Evolutionary conservation across 257 asterid genomes (phyloP), one percentile per base, ranked within the genome.

Genomic region (Avicennia marina): DNA sequence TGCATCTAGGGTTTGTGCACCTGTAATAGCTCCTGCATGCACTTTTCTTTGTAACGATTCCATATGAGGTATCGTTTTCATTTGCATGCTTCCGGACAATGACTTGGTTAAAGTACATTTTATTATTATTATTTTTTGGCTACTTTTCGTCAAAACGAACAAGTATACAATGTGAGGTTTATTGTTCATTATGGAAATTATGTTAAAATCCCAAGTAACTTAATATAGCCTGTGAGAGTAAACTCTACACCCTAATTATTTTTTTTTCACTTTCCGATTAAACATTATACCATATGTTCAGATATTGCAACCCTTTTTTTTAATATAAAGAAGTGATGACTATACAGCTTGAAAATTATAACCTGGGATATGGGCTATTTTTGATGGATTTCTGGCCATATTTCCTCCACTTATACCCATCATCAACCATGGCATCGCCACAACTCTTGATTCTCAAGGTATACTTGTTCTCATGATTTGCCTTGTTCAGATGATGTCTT

Each of bases 351-450:
- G 17, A 32, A 13, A 27, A 32, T 39, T 29, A 17, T 19, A 3
- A 88, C 98, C 98, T 85, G 4, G 98, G 98, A 63, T 83, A 66
- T 33, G 94, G 95, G 82, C 85, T 91, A 62, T 85, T 91, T 84
- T 91, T 91, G 65, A 91, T 91, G 13, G 85, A 65, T 74, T 91
- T 91, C 67, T 91, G 98, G 39, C 98, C 98, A 71, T 91, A 91
- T 69, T 91, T 91, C 67, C 98, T 80, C 98, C 96, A 90, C 57
- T 87, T 90, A 44, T 87, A 87, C 26, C 98, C 96, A 69, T 91
- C 98, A 72, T 85, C 97, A 22, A 85, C 86, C 82, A 83, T 71
- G 39, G 46, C 86, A 73, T 51, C 81, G 53, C 80, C 94, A 64
- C 86, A 73, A 31, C 74, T 79, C 84, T 83, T 89, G 57, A 91